Evolutionary conservation across 352 stramenopile species (phyloP), one percentile per base, ranked within the genome.

Genomic region (Peronospora farinosa): DNA sequence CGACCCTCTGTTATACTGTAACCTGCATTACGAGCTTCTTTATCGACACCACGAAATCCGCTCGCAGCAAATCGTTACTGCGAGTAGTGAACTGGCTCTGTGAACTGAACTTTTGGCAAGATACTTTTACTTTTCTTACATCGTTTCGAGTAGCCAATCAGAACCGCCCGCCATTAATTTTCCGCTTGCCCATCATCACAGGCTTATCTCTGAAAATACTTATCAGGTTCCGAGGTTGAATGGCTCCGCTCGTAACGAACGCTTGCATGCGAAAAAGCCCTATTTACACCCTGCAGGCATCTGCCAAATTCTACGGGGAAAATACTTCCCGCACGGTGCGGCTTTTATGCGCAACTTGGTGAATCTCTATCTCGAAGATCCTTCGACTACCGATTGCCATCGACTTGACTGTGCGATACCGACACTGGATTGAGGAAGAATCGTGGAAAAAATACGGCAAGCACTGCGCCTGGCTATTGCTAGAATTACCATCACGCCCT

Each of bases 391-490:
- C 50, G 51, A 65, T 61, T 50, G 28, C 37, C 19, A 50, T 23
- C 46, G 44, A 56, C 31, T 45, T 40, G 23, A 42, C 43, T 17
- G 35, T 16, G 57, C 52, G 53, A 47, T 67, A 54, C 51, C 16
- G 16, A 51, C 25, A 50, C 31, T 53, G 42, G 36, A 67, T 52
- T 67, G 54, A 67, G 21, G 59, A 67, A 33, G 59, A 67, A 67
- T 45, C 32, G 19, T 54, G 43, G 53, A 67, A 67, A 52, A 3
- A 19, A 54, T 31, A 17, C 28, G 16, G 31, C 16, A 15, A 28
- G 37, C 16, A 16, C 11, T 15, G 7, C 25, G 19, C 19, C 3
- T 31, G 27, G 27, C 27, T 5, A 10, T 10, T 31, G 27, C 27
- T 31, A 10, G 27, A 31, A 5, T 31, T 31, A 31, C 27, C 5